Percentiles rank a stretch among this genome's conserved stretches.
phyloP scores from a whole-genome alignment of 306 rosid species.

The Adenanthera pavonina region DNA sequence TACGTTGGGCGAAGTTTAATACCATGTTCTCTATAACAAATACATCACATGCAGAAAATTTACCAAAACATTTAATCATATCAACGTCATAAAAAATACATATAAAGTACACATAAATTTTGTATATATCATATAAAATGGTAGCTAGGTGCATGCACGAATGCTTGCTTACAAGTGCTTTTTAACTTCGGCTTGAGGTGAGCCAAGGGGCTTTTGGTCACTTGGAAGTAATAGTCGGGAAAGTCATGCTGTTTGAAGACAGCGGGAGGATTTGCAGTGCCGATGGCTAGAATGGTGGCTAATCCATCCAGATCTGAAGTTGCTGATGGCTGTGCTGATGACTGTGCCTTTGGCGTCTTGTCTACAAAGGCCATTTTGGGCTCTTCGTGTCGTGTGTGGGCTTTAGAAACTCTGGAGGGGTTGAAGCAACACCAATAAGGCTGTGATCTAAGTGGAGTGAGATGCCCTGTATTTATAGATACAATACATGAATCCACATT shows the following conservation, averaged over 20 bases:
- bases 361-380: not conserved
- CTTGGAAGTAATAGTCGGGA: conserved; percentile 25
- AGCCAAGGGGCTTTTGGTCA: conserved; percentile 10
- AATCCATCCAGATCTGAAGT: not conserved
- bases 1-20: too few relatives aligned
- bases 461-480: too few relatives aligned
- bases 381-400: too few relatives aligned
- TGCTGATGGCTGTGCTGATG: not conserved
- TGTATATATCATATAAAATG: too few relatives aligned
- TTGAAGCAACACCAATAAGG: too few relatives aligned
- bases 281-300: conserved; percentile 37
- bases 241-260: not conserved
- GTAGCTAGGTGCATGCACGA: not conserved
- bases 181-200: conserved; percentile 23
- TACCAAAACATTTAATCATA: not conserved
- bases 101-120: not conserved
- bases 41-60: not conserved
- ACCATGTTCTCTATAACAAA: too few relatives aligned
- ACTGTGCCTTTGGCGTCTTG: not conserved
- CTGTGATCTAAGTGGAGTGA: too few relatives aligned
- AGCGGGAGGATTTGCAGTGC: conserved; percentile 29
- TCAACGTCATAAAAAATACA: not conserved
- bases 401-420: too few relatives aligned
- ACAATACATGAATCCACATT: too few relatives aligned
- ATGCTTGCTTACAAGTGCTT: not conserved